phyloP scores from a whole-genome alignment of 768 basidiomycete species.

The Krasilnikovozyma curviuscula region DNA sequence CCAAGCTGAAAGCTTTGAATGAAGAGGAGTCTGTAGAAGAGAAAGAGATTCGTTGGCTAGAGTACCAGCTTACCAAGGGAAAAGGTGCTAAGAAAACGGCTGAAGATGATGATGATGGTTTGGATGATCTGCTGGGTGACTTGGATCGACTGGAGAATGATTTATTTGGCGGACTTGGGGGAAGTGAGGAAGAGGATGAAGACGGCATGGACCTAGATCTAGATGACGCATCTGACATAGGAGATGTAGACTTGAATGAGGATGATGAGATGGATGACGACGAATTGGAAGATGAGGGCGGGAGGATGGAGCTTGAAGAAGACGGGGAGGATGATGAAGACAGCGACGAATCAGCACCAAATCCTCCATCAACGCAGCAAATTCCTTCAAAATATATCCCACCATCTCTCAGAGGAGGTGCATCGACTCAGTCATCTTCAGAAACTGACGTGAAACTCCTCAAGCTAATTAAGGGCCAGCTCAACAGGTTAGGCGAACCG shows the following conservation, averaged over 20 bases:
- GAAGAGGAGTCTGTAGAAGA: slow-evolving; percentile 5
- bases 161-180: background rate
- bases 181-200: background rate
- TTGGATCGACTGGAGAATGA: slow-evolving; percentile 8
- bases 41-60: slow-evolving; percentile 9
- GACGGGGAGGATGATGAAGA: background rate
- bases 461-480: slow-evolving; percentile 61
- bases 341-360: background rate
- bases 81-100: background rate
- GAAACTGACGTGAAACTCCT: slow-evolving; percentile 36
- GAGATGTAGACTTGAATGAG: background rate
- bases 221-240: background rate
- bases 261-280: background rate
- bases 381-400: slow-evolving; percentile 8
- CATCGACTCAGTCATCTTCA: background rate
- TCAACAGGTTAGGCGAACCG: slow-evolving; percentile 78
- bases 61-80: slow-evolving; percentile 7
- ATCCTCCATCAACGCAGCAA: background rate
- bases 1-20: background rate
- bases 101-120: slow-evolving; percentile 4
- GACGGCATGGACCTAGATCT: background rate
- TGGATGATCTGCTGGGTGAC: slow-evolving; percentile 11
- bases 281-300: background rate
- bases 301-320: background rate
- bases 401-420: slow-evolving; percentile 5